Conservation (phyloP, 2,329 filamentous ascomycete species). For the Cytospora piceicola region DNA sequence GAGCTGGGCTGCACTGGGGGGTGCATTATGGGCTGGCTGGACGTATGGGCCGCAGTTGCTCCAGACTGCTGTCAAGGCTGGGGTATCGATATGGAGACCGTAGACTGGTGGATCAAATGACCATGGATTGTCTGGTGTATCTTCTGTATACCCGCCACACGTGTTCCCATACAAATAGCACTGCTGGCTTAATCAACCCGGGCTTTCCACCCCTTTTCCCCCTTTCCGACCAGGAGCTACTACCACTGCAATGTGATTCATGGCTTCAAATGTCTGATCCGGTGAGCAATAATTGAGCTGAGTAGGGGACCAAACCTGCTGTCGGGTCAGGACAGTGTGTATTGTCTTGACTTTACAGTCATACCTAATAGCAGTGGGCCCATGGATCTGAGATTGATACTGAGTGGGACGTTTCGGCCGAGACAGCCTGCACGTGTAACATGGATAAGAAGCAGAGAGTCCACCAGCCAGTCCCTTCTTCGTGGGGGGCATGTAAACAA, state of each 20-base stretch:
- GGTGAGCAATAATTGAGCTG: not conserved
- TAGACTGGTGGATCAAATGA: not conserved
- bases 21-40: not conserved
- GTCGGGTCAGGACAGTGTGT: not conserved
- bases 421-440: not conserved
- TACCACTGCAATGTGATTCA: not conserved
- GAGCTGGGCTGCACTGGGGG: constrained; percentile 11
- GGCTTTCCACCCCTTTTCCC: not conserved
- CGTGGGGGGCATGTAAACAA: not conserved
- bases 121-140: not conserved
- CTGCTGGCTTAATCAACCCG: not conserved
- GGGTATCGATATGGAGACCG: not conserved
- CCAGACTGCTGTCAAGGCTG: not conserved
- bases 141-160: not conserved
- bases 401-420: not conserved
- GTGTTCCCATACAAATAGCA: not conserved
- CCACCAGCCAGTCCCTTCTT: not conserved
- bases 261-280: not conserved
- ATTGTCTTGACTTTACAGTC: not conserved
- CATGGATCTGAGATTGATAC: not conserved
- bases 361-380: not conserved
- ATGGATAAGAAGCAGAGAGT: not conserved
- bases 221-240: not conserved
- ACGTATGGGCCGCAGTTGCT: constrained; percentile 3
- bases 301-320: no score